Percentiles rank a stretch among this genome's conserved stretches.
Evolutionary conservation across 2,329 filamentous ascomycete species (phyloP).

Genomic region (Neonectria neomacrospora): DNA sequence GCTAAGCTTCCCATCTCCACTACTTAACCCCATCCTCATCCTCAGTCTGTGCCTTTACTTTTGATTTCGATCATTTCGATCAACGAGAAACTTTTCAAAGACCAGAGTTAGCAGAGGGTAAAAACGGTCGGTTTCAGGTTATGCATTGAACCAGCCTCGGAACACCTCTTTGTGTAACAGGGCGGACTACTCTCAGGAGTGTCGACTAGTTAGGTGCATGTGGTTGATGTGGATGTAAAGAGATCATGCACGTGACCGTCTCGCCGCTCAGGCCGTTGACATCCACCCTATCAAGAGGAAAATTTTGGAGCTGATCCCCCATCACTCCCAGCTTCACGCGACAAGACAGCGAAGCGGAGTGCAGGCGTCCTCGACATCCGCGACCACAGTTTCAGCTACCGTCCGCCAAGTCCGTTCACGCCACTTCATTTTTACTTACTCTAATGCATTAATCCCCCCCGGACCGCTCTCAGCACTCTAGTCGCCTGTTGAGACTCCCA

Average conservation of each 20-base stretch:
- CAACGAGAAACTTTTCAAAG: no score
- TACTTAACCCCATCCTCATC: neutral
- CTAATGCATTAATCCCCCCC: conserved; percentile 41
- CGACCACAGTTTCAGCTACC: conserved; percentile 15
- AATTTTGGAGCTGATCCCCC: conserved; percentile 44
- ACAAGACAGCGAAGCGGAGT: conserved; percentile 35
- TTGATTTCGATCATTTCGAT: no score
- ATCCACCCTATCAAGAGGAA: conserved; percentile 36
- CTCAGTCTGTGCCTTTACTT: neutral
- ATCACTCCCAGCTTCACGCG: conserved; percentile 37
- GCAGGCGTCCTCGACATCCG: conserved; percentile 32
- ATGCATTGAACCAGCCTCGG: neutral
- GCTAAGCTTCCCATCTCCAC: neutral
- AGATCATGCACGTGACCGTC: conserved; percentile 28
- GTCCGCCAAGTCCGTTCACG: conserved; percentile 13
- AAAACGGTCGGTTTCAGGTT: neutral
- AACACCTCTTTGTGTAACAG: neutral
- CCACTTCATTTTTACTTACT: conserved; percentile 14
- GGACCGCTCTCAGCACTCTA: conserved; percentile 28
- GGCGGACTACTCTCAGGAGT: neutral
- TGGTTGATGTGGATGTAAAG: neutral
- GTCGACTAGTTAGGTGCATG: neutral
- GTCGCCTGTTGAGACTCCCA: conserved; percentile 29
- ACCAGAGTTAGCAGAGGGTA: no score
- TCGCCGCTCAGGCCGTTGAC: conserved; percentile 14